Conservation (phyloP, 2,329 filamentous ascomycete species). For the Fusarium nelsonii region DNA sequence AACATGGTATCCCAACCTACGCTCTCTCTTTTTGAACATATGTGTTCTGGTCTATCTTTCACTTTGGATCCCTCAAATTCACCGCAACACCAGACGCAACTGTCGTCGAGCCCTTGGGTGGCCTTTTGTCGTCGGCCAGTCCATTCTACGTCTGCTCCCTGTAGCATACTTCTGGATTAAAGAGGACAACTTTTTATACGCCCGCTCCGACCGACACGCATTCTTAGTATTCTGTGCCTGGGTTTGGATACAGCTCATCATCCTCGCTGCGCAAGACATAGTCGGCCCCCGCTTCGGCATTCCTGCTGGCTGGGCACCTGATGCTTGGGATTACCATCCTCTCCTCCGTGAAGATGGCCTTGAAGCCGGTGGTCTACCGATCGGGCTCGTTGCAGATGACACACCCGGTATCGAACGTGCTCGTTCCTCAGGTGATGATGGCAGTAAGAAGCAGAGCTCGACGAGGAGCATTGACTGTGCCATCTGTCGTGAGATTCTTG, state of each 20-base stretch:
- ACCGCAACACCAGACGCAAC: slow-evolving; percentile 89
- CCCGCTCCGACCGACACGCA: slow-evolving; percentile 73
- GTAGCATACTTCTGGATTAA: slow-evolving; percentile 88
- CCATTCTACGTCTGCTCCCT: slow-evolving; percentile 79
- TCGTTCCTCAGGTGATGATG: slow-evolving; percentile 52
- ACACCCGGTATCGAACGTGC: slow-evolving; percentile 45
- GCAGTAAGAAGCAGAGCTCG: slow-evolving; percentile 50
- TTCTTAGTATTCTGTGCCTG: slow-evolving; percentile 74
- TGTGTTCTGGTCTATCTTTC: slow-evolving; percentile 84
- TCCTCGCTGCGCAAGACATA: slow-evolving; percentile 84
- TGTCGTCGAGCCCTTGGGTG: slow-evolving; percentile 91
- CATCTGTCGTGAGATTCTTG: slow-evolving; percentile 92
- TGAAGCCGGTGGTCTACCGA: slow-evolving; percentile 83
- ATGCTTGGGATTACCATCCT: slow-evolving; percentile 95
- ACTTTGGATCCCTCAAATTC: slow-evolving; percentile 92
- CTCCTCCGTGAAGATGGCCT: slow-evolving; percentile 84
- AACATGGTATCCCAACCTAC: slow-evolving; percentile 69
- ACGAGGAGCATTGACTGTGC: slow-evolving; percentile 83
- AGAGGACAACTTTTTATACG: slow-evolving; percentile 83
- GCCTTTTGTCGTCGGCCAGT: slow-evolving; percentile 91
- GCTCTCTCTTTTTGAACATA: slow-evolving; percentile 69
- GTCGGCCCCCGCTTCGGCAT: slow-evolving; percentile 91
- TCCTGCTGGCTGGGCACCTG: slow-evolving; percentile 74
- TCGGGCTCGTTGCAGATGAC: slow-evolving; percentile 69
- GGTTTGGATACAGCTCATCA: slow-evolving; percentile 87